Evolutionary conservation across 352 stramenopile species (phyloP), one percentile per base, ranked within the genome.

Genomic region (Pythium brassicae): DNA sequence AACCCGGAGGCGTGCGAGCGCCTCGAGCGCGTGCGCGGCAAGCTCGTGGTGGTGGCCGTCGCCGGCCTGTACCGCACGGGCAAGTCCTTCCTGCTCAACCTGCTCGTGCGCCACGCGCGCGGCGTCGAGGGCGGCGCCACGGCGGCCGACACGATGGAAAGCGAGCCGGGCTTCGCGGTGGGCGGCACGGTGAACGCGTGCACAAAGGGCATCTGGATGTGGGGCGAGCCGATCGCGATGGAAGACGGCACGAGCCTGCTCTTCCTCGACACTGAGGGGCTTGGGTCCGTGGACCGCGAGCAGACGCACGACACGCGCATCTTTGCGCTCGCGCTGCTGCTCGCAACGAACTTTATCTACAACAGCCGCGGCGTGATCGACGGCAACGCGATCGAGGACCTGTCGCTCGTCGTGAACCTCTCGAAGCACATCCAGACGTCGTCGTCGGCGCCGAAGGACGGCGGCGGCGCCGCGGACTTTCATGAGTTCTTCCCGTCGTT

Each of bases 121-220:
- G 63, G 50, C 22, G 67, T 82, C 48, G 65, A 76, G 19, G 57
- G 51, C 19, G 6, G 43, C 23, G 50, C 53, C 25, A 43, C 54
- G 17, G 61, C 61, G 22, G 57, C 48, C 40, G 52, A 53, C 26
- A 34, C 59, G 4, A 55, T 60, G 57, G 47, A 57, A 27, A 56
- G 49, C 26, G 46, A 57, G 2, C 48, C 48, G 4, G 87, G 85
- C 17, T 97, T 97, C 57, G 68, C 74, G 0, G 87, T 97, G 15
- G 89, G 87, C 17, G 82, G 60, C 20, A 96, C 87, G 0, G 78
- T 95, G 0, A 94, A 96, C 44, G 87, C 86, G 2, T 96, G 89
- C 57, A 97, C 89, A 14, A 94, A 96, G 56, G 89, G 89, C 51
- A 96, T 97, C 56, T 97, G 89, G 87, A 91, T 97, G 69, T 96